Evolutionary conservation across 768 basidiomycete genomes (phyloP), one percentile per base, ranked within the genome.

Genomic region (Filobasidium wieringae): DNA sequence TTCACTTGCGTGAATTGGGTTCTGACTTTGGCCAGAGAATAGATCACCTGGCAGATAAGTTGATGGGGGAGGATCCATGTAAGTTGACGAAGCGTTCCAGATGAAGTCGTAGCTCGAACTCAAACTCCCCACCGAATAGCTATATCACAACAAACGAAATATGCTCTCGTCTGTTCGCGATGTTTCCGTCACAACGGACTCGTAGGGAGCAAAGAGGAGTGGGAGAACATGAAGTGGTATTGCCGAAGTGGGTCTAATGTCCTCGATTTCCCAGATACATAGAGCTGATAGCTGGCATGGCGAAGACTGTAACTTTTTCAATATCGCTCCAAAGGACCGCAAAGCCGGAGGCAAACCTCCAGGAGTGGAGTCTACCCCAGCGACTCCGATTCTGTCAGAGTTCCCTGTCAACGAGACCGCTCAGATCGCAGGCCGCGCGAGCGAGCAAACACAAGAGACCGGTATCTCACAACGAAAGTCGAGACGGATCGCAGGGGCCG

Each of bases 161-260:
- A 66, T 51, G 72, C 72, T 11, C 57, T 73, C 54, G 72, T 73
- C 0, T 73, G 72, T 57, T 68, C 63, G 7, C 65, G 70, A 47
- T 73, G 72, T 59, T 73, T 73, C 60, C 59, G 70, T 45, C 72
- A 73, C 60, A 72, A 72, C 47, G 72, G 72, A 1, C 49, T 73
- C n/a, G 66, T 73, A 11, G 68, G 67, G 5, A 50, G 33, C 54
- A 69, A 73, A 51, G 65, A 68, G 47, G 70, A 73, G 53, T 73
- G 72, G 72, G 72, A 70, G 59, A 53, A 66, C 24, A 70, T 53
- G 66, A 66, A 67, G 61, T 69, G 68, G 68, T 65, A 67, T 2
- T 69, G 68, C 54, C 68, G 66, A 33, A 53, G 68, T 68, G 36
- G 57, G 67, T 50, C 31, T 17, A n/a, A n/a, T n/a, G n/a, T n/a